Conservation (phyloP, 169 alveolate genomes). For the Neospora caninum region DNA sequence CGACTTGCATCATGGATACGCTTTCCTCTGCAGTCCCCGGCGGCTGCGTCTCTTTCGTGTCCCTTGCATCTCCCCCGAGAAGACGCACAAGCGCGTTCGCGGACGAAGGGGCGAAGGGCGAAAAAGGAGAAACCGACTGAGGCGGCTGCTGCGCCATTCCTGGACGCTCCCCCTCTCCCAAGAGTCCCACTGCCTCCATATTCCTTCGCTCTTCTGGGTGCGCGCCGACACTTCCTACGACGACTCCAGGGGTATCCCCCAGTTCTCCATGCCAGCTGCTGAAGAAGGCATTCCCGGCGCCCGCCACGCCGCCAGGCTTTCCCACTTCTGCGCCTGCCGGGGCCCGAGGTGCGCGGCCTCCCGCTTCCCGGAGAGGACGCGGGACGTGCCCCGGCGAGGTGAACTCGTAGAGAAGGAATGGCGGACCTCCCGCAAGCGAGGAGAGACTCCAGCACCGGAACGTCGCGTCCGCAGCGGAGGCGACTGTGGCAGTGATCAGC, state of each 20-base stretch:
- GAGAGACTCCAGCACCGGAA: conserved; percentile 45
- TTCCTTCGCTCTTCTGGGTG: not conserved
- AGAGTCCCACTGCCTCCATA: not conserved
- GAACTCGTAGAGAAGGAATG: conserved; percentile 28
- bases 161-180: not conserved
- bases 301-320: not conserved
- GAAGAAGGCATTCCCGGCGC: not conserved
- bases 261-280: not conserved
- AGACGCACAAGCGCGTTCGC: conserved; percentile 8
- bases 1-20: not conserved
- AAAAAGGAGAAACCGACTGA: conserved; percentile 27
- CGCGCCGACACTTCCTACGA: not conserved
- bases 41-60: not conserved
- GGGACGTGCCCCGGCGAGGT: conserved; percentile 8
- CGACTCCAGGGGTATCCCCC: not conserved
- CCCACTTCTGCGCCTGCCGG: not conserved
- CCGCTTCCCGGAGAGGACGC: not conserved
- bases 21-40: not conserved
- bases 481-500: not conserved
- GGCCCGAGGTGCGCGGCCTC: not conserved
- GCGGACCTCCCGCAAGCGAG: not conserved
- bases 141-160: not conserved
- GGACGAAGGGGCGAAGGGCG: conserved; percentile 12
- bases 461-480: conserved; percentile 18
- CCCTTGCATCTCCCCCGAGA: not conserved